Percentiles rank a stretch among this genome's conserved stretches.
Evolutionary conservation across 768 basidiomycete species (phyloP).

Genomic region (Daedaleopsis sinensis): DNA sequence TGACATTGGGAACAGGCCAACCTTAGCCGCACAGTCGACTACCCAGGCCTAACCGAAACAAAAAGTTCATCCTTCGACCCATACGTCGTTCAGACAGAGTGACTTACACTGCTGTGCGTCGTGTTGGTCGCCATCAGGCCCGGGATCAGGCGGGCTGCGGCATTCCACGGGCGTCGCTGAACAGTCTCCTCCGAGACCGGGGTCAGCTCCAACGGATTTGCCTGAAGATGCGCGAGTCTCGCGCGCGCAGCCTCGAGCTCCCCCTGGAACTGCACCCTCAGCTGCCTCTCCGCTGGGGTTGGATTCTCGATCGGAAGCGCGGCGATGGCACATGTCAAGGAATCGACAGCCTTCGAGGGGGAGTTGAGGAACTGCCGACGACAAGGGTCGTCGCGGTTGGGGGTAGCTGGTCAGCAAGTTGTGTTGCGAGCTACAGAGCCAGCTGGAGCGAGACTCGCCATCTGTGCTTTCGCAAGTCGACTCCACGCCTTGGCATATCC

Average conservation of each 20-base stretch:
- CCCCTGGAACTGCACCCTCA: constrained; percentile 36
- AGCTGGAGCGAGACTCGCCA: constrained; percentile 1
- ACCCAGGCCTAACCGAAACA: no score
- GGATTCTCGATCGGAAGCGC: constrained; percentile 34
- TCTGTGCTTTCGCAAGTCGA: constrained; percentile 17
- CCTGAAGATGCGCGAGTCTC: background rate
- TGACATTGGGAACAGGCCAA: no score
- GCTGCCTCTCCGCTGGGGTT: constrained; percentile 33
- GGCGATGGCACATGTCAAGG: constrained; percentile 33
- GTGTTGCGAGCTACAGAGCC: background rate
- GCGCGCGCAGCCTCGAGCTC: constrained; percentile 5
- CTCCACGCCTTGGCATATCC: constrained; percentile 26
- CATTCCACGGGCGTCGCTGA: no score
- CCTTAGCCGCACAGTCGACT: no score
- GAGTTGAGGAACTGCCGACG: constrained; percentile 12
- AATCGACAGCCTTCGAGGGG: constrained; percentile 7
- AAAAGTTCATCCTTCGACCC: no score
- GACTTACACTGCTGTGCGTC: no score
- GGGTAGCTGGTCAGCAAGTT: constrained; percentile 1
- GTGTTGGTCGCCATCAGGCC: no score
- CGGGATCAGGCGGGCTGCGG: no score
- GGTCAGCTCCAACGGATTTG: background rate
- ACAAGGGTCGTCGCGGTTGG: no score
- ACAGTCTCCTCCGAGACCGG: no score
- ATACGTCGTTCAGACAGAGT: no score